Evolutionary conservation across 1,284 basidiomycete genomes (phyloP).

Genomic region (Laetiporus sulphureus): DNA sequence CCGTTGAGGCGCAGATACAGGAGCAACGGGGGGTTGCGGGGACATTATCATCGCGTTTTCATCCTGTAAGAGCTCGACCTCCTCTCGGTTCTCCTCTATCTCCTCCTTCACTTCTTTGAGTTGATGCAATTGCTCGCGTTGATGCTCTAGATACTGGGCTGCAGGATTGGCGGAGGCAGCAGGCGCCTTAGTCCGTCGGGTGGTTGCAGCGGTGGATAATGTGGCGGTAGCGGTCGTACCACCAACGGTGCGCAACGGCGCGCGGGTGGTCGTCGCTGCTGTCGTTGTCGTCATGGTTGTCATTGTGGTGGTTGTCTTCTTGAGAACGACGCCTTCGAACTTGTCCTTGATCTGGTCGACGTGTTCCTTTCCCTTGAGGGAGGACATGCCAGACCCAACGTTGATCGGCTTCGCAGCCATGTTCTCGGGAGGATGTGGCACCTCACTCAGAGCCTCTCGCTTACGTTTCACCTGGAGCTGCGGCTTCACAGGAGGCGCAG

Average conservation of each 20-base stretch:
- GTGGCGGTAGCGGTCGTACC: slow-evolving; percentile 28
- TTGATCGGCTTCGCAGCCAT: slow-evolving; percentile 27
- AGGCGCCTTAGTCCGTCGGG: slow-evolving; percentile 23
- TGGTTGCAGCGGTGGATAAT: slow-evolving; percentile 22
- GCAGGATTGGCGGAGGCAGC: slow-evolving; percentile 22
- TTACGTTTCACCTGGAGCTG: slow-evolving; percentile 67
- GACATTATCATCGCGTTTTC: slow-evolving; percentile 62
- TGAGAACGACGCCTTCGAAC: slow-evolving; percentile 50
- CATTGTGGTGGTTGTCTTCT: slow-evolving; percentile 33
- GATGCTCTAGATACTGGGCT: slow-evolving; percentile 9
- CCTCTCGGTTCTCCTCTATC: slow-evolving; percentile 13
- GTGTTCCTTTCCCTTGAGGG: slow-evolving; percentile 35
- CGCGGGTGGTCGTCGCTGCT: slow-evolving; percentile 18
- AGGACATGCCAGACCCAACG: slow-evolving; percentile 16
- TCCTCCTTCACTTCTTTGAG: slow-evolving; percentile 39
- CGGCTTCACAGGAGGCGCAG: too few species aligned
- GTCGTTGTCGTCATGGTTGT: slow-evolving; percentile 22
- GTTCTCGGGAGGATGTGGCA: slow-evolving; percentile 45
- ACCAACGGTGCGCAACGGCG: slow-evolving; percentile 16
- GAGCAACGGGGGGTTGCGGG: slow-evolving; percentile 15
- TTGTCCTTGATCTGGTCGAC: slow-evolving; percentile 37
- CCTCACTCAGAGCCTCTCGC: slow-evolving; percentile 67
- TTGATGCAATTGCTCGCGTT: slow-evolving; percentile 18
- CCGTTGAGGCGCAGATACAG: slow-evolving; percentile 23
- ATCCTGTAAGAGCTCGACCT: slow-evolving; percentile 15